phyloP scores from a whole-genome alignment of 2,329 filamentous ascomycete genomes.

The Phyllosticta citrichinensis region DNA sequence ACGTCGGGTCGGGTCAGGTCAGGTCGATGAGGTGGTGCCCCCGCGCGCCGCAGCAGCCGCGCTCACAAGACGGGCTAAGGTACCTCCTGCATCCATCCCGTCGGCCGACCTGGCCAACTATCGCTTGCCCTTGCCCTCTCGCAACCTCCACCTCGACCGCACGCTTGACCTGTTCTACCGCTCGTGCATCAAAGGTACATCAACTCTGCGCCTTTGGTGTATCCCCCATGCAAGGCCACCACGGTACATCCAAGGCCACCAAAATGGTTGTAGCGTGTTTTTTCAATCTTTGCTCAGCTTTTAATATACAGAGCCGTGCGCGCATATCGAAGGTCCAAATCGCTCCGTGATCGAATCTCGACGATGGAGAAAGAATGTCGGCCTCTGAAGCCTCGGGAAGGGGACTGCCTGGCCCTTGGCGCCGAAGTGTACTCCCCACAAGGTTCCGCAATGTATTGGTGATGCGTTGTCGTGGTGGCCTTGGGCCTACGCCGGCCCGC shows the following conservation, averaged over 20 bases:
- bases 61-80: not conserved
- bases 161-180: not conserved
- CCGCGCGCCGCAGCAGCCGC: not conserved
- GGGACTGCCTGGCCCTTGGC: not conserved
- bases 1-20: too few species aligned
- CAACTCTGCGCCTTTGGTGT: not conserved
- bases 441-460: not conserved
- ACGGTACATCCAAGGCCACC: not conserved
- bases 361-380: not conserved
- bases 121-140: not conserved
- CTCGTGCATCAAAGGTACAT: not conserved
- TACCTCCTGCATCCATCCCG: not conserved
- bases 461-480: not conserved
- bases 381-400: not conserved
- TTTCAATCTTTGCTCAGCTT: not conserved
- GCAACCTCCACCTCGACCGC: not conserved
- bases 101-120: not conserved
- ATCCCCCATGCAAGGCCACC: not conserved
- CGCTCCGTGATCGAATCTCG: not conserved
- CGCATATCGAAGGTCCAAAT: not conserved
- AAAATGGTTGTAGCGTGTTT: not conserved
- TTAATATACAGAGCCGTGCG: not conserved
- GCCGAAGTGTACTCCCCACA: not conserved
- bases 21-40: not conserved
- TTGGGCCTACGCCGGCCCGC: not conserved